Evolutionary conservation across 805 yeast species (phyloP).

Genomic region (Grigorovia humatica): DNA sequence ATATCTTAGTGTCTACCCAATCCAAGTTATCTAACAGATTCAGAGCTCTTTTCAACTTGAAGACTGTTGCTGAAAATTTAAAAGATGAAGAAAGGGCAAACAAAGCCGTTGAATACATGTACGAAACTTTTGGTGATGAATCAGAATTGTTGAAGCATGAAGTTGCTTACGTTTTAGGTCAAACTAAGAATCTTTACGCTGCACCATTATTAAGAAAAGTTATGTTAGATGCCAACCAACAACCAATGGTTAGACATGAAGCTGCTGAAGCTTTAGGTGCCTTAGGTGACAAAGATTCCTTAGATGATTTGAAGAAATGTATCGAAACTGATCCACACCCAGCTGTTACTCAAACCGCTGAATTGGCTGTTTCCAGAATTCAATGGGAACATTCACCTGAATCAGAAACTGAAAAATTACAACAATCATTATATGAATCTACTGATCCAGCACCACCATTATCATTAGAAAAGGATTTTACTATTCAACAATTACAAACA

Average conservation of each 20-base stretch:
- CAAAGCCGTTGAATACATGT: conserved; percentile 69
- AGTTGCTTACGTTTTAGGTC: conserved; percentile 95
- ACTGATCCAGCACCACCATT: conserved; percentile 98
- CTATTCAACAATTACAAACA: conserved; percentile 53
- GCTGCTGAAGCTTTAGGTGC: conserved; percentile 99
- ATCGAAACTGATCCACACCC: conserved; percentile 63
- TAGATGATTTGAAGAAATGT: conserved; percentile 56
- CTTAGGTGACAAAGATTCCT: conserved; percentile 67
- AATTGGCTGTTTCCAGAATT: conserved; percentile 89
- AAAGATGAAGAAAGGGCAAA: conserved; percentile 44
- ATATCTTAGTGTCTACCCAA: conserved; percentile 51
- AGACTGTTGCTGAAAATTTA: conserved; percentile 69
- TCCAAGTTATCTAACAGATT: conserved; percentile 77
- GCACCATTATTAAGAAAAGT: conserved; percentile 69
- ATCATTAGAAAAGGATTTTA: conserved; percentile 49
- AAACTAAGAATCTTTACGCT: conserved; percentile 74
- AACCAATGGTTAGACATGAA: conserved; percentile 96
- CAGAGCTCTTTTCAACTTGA: conserved; percentile 87
- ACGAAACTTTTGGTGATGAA: conserved; percentile 68
- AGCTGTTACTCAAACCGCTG: conserved; percentile 95
- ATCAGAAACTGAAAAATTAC: conserved; percentile 53
- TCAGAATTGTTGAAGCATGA: conserved; percentile 94
- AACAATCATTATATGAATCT: conserved; percentile 66
- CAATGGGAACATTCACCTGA: conserved; percentile 74
- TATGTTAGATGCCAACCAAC: conserved; percentile 57